Percentiles rank a stretch among this genome's conserved stretches.
phyloP scores from a whole-genome alignment of 176 grass and related monocot genomes.

The Bonia amplexicaulis region DNA sequence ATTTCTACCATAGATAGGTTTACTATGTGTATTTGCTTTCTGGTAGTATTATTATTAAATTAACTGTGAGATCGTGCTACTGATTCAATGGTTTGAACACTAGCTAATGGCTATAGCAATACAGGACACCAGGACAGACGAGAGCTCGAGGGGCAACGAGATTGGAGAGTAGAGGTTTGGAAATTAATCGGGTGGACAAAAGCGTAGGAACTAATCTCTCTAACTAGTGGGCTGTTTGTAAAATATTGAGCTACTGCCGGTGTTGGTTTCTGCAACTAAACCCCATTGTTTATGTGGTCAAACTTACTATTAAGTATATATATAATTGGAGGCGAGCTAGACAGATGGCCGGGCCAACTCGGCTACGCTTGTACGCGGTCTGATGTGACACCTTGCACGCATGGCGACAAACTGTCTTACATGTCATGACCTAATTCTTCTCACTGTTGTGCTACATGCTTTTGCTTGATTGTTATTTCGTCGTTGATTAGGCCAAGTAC shows the following conservation, averaged over 20 bases:
- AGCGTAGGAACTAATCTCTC: not conserved
- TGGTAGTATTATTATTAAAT: not conserved
- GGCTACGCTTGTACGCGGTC: constrained; percentile 12
- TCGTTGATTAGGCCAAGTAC: not conserved
- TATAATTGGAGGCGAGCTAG: not conserved
- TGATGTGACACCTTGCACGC: constrained; percentile 27
- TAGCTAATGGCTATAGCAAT: not conserved
- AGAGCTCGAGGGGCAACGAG: not conserved
- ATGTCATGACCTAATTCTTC: constrained; percentile 32
- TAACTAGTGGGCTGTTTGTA: not conserved
- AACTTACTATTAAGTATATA: not conserved
- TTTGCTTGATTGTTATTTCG: not conserved
- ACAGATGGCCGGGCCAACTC: constrained; percentile 11
- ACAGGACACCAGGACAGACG: not conserved
- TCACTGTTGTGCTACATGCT: not conserved
- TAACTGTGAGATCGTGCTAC: not conserved
- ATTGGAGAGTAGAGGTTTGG: not conserved
- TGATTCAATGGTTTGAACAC: not conserved
- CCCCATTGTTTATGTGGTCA: constrained; percentile 35
- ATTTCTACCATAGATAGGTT: not conserved
- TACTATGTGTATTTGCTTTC: not conserved
- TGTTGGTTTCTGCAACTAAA: constrained; percentile 36
- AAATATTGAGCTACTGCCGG: constrained; percentile 2
- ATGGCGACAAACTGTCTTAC: constrained; percentile 17
- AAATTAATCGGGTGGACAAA: not conserved